These are phyloP conservation scores for Penicillium nordicum DNA, from an alignment of 2,329 filamentous ascomycete species.

Conservation along the genomic window DNA sequence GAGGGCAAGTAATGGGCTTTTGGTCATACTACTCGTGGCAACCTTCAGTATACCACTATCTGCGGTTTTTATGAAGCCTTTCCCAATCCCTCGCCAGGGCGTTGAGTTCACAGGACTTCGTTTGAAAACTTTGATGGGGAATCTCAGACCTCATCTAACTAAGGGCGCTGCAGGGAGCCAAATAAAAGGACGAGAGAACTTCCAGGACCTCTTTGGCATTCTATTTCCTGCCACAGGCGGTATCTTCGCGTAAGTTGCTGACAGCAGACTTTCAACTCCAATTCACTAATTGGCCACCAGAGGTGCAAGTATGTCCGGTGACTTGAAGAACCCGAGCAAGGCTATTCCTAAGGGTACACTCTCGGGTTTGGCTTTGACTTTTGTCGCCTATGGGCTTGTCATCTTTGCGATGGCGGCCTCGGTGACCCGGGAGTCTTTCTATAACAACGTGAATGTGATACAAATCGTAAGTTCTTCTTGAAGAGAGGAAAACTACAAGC, in stretches of 20 bases:
- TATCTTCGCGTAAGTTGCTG: slow-evolving; percentile 52
- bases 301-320: slow-evolving; percentile 87
- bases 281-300: slow-evolving; percentile 41
- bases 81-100: slow-evolving; percentile 58
- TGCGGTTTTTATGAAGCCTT: slow-evolving; percentile 65
- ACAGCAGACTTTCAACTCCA: slow-evolving; percentile 48
- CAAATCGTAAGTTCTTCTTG: slow-evolving; percentile 55
- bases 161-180: slow-evolving; percentile 61
- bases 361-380: slow-evolving; percentile 71
- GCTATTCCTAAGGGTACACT: slow-evolving; percentile 82
- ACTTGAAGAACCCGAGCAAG: slow-evolving; percentile 76
- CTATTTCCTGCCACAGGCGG: slow-evolving; percentile 69
- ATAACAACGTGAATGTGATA: slow-evolving; percentile 73
- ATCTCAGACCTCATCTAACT: slow-evolving; percentile 66
- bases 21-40: slow-evolving; percentile 67
- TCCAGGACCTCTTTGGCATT: slow-evolving; percentile 80
- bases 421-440: slow-evolving; percentile 69
- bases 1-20: slow-evolving; percentile 71
- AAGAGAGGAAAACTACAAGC: background rate
- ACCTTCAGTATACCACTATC: slow-evolving; percentile 81
- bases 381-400: slow-evolving; percentile 71
- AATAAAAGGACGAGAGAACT: slow-evolving; percentile 63
- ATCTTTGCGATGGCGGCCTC: slow-evolving; percentile 75
- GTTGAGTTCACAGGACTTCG: slow-evolving; percentile 78
- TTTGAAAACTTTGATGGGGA: slow-evolving; percentile 65